Conservation (phyloP, 2,329 filamentous ascomycete species). For the Amesomyces nigricolor region DNA sequence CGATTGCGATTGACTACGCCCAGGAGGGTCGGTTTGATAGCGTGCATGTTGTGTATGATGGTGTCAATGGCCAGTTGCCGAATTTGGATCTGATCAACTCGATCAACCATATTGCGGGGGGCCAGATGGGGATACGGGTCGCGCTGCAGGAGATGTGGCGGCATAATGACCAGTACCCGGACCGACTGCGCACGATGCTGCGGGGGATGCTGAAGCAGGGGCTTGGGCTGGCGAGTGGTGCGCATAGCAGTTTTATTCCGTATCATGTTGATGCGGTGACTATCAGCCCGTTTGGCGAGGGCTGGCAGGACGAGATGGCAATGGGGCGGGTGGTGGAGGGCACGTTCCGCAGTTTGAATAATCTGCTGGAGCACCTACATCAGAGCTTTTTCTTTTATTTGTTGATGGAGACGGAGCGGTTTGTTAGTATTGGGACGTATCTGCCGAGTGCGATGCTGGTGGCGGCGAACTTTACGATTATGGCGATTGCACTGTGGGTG, state of each 20-base stretch:
- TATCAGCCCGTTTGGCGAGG: conserved; percentile 79
- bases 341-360: conserved; percentile 89
- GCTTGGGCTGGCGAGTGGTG: conserved; percentile 79
- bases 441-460: conserved; percentile 96
- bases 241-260: conserved; percentile 93
- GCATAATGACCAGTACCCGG: conserved; percentile 72
- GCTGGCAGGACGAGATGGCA: conserved; percentile 97
- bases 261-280: conserved; percentile 98
- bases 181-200: conserved; percentile 81
- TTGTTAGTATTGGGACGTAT: conserved; percentile 97
- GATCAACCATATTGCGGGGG: conserved; percentile 76
- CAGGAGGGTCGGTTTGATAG: conserved; percentile 79
- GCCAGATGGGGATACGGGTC: conserved; percentile 85
- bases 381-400: conserved; percentile 99
- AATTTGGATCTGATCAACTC: conserved; percentile 97
- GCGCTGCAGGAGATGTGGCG: conserved; percentile 80
- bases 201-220: conserved; percentile 91
- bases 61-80: conserved; percentile 88
- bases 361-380: conserved; percentile 90
- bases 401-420: conserved; percentile 82
- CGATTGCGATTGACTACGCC: conserved; percentile 88
- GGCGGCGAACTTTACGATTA: conserved; percentile 91
- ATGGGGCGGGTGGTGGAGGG: conserved; percentile 86
- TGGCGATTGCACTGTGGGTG: conserved; percentile 90
- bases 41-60: conserved; percentile 89